A percentile compares a stretch with the other conserved stretches of the same genome.
These are phyloP conservation scores for Pseudonitzschia multiseries DNA, from an alignment of 108 stramenopile genomes.

Conservation along the genomic window DNA sequence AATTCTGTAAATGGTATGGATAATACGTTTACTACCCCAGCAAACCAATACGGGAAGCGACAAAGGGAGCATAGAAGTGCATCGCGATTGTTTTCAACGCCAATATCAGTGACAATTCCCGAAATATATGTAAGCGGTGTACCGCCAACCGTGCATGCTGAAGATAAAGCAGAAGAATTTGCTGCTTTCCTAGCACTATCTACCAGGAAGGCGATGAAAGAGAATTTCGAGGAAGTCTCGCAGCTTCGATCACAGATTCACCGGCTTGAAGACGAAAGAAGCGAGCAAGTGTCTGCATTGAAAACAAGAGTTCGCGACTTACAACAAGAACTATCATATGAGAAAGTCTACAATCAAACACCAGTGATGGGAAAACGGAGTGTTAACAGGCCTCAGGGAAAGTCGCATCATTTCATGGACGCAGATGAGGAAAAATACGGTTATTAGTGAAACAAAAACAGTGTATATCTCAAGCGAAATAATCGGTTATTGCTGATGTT, in stretches of 20 bases:
- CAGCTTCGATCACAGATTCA: slow-evolving; percentile 27
- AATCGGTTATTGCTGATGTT: too few species aligned
- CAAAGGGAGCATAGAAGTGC: neutral
- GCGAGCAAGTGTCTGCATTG: slow-evolving; percentile 18
- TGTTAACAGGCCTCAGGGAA: neutral
- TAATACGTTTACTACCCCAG: neutral
- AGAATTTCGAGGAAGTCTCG: slow-evolving; percentile 27
- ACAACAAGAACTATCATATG: slow-evolving; percentile 15
- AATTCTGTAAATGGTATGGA: neutral
- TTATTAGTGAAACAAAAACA: too few species aligned
- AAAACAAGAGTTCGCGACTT: slow-evolving; percentile 18
- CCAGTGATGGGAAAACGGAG: neutral
- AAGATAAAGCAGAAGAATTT: slow-evolving; percentile 30
- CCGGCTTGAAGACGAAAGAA: slow-evolving; percentile 28
- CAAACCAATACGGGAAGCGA: neutral
- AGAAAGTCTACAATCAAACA: neutral
- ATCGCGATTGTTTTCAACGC: neutral
- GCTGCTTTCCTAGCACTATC: slow-evolving; percentile 27
- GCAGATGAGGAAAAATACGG: neutral
- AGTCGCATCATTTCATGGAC: neutral
- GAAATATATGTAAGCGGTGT: slow-evolving; percentile 20
- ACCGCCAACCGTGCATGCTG: neutral
- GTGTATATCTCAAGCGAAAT: too few species aligned
- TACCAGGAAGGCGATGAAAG: slow-evolving; percentile 22
- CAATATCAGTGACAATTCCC: neutral